Conservation (phyloP, 257 asterid genomes). For the Dorcoceras hygrometricum region DNA sequence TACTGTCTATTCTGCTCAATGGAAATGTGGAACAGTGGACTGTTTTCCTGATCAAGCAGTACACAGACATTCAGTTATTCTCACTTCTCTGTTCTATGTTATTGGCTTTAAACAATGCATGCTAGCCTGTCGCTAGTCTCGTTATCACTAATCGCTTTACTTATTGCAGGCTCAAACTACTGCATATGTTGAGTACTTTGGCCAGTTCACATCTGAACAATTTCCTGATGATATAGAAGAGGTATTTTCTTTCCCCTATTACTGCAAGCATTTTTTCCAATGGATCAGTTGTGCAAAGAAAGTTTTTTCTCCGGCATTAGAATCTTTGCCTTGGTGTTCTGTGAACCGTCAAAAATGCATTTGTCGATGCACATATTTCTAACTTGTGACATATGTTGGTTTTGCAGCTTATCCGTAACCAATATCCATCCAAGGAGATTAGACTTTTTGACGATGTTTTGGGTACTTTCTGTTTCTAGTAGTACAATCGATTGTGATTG, state of each 20-base stretch:
- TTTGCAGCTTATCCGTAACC: conserved; percentile 82
- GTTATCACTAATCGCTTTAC: conserved; percentile 7
- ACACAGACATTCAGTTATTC: not conserved
- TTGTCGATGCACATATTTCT: conserved; percentile 4
- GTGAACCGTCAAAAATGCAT: conserved; percentile 14
- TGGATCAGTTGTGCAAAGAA: conserved; percentile 6
- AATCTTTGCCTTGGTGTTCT: conserved; percentile 5
- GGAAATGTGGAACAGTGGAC: not conserved
- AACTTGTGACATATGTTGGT: conserved; percentile 20
- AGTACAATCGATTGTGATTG: conserved; percentile 10
- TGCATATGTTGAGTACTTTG: conserved; percentile 93
- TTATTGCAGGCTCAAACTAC: conserved; percentile 69
- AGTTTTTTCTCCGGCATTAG: conserved; percentile 6
- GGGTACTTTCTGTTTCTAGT: conserved; percentile 45
- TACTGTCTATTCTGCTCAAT: too few relatives aligned
- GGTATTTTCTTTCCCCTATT: conserved; percentile 45
- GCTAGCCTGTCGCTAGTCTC: conserved; percentile 5
- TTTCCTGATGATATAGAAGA: conserved; percentile 96
- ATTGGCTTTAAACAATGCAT: conserved; percentile 12
- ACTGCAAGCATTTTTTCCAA: conserved; percentile 19
- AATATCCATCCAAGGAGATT: conserved; percentile 80
- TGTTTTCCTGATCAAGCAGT: not conserved
- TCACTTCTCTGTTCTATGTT: conserved; percentile 2
- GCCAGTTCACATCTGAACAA: conserved; percentile 92
- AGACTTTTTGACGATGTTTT: conserved; percentile 92